Conservation (phyloP, 305 asterid genomes). For the Lippia alba region DNA sequence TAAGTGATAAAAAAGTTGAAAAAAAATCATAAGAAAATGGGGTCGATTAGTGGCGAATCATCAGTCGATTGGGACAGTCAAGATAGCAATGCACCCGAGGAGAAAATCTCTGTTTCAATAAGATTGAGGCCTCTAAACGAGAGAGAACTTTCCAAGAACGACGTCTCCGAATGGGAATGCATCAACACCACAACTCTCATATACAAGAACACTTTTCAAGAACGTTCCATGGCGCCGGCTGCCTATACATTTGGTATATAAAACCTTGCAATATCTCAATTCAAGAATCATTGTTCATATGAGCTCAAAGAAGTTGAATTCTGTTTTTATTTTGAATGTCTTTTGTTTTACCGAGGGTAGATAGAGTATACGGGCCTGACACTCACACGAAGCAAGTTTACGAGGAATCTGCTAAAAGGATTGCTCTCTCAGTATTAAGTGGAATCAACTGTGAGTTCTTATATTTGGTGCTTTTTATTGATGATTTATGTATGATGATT, state of each 20-base stretch:
- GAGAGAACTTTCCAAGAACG: slow-evolving; percentile 51
- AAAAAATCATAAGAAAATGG: slow-evolving; percentile 36
- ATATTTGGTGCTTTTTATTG: no score
- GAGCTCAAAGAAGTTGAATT: background rate
- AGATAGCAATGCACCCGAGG: slow-evolving; percentile 56
- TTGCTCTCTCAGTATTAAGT: slow-evolving; percentile 67
- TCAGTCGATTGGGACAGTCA: slow-evolving; percentile 40
- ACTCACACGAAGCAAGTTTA: slow-evolving; percentile 69
- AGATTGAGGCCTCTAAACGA: slow-evolving; percentile 75
- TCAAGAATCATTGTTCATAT: no score
- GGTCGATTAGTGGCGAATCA: slow-evolving; percentile 49
- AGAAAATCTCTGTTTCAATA: slow-evolving; percentile 64
- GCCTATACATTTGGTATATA: slow-evolving; percentile 63
- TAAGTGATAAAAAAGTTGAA: slow-evolving; percentile 36
- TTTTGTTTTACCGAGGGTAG: slow-evolving; percentile 36
- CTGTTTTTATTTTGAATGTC: background rate
- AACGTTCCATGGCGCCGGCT: slow-evolving; percentile 55
- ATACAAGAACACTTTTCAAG: slow-evolving; percentile 54
- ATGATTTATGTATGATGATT: no score
- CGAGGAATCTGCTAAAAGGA: slow-evolving; percentile 68
- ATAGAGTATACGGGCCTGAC: slow-evolving; percentile 61
- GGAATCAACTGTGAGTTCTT: slow-evolving; percentile 68
- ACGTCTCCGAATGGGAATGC: slow-evolving; percentile 71
- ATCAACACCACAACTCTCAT: slow-evolving; percentile 61
- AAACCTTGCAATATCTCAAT: no score